These are phyloP conservation scores for Beauveria rudraprayagi DNA, from an alignment of 2,329 filamentous ascomycete species.

Conservation along the genomic window DNA sequence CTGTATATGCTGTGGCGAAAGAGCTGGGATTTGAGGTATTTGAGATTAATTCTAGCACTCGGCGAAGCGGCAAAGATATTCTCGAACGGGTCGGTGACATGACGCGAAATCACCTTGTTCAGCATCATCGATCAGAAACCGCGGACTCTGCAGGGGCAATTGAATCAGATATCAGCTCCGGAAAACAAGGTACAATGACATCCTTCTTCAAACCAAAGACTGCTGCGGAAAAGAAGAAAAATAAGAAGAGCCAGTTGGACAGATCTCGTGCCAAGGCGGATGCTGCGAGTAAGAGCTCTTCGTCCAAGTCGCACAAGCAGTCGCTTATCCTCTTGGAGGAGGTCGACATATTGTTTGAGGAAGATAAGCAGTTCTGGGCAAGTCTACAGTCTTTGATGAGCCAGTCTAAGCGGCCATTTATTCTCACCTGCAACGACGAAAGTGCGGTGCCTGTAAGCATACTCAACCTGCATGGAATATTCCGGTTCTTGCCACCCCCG, in stretches of 20 bases:
- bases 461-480: conserved; percentile 75
- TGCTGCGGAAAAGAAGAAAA: conserved; percentile 18
- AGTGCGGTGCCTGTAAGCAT: conserved; percentile 65
- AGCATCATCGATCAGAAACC: conserved; percentile 34
- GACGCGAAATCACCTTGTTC: conserved; percentile 88
- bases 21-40: conserved; percentile 92
- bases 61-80: conserved; percentile 82
- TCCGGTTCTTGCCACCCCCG: conserved; percentile 65
- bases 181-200: conserved; percentile 70
- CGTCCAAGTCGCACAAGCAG: conserved; percentile 65
- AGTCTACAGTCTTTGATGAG: conserved; percentile 70
- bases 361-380: conserved; percentile 91
- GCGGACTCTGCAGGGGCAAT: conserved; percentile 24
- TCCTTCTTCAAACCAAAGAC: conserved; percentile 65
- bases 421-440: conserved; percentile 94
- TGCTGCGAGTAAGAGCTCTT: conserved; percentile 23
- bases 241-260: conserved; percentile 13
- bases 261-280: conserved; percentile 16
- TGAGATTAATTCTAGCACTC: conserved; percentile 79
- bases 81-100: conserved; percentile 91
- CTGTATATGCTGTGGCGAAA: conserved; percentile 84
- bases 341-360: conserved; percentile 86
- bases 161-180: conserved; percentile 50
- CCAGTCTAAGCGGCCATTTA: conserved; percentile 82
- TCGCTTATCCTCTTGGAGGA: conserved; percentile 92